A percentile compares a stretch with the other conserved stretches of the same genome.
Conservation (phyloP, 1,284 basidiomycete genomes). For the Butyriboletus regius region DNA sequence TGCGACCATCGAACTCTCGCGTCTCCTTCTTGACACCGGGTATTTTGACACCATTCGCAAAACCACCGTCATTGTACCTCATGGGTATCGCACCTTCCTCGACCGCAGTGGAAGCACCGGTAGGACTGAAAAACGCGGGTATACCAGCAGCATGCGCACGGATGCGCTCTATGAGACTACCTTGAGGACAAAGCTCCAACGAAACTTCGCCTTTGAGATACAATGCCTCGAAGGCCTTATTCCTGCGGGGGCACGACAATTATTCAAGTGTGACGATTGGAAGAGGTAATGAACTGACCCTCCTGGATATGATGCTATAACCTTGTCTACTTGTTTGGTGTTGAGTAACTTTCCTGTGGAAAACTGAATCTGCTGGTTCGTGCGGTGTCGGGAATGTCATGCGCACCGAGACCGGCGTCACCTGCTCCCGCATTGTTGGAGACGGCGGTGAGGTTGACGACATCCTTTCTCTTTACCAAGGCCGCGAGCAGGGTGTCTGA, state of each 20-base stretch:
- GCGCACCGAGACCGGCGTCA: slow-evolving; percentile 70
- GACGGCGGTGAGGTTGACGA: slow-evolving; percentile 70
- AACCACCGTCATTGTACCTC: slow-evolving; percentile 63
- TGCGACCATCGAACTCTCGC: slow-evolving; percentile 72
- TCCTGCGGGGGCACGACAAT: slow-evolving; percentile 38
- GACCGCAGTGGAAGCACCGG: slow-evolving; percentile 83
- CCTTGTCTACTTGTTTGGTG: slow-evolving; percentile 71
- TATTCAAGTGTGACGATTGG: background rate
- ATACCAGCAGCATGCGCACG: slow-evolving; percentile 90
- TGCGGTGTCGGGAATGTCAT: background rate
- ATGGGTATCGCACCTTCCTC: slow-evolving; percentile 73
- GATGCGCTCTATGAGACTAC: slow-evolving; percentile 83
- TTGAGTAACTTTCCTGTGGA: slow-evolving; percentile 67
- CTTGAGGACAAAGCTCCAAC: slow-evolving; percentile 85
- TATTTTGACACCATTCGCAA: slow-evolving; percentile 57
- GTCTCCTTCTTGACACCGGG: slow-evolving; percentile 74
- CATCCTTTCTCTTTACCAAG: slow-evolving; percentile 63
- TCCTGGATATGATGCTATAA: slow-evolving; percentile 85
- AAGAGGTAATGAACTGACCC: slow-evolving; percentile 42
- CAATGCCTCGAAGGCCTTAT: slow-evolving; percentile 68
- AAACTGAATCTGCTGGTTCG: slow-evolving; percentile 3
- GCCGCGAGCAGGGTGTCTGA: slow-evolving; percentile 81
- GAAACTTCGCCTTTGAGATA: slow-evolving; percentile 79
- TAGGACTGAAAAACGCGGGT: slow-evolving; percentile 93
- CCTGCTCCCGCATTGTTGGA: slow-evolving; percentile 86